Conservation (phyloP, 768 basidiomycete species). For the Cubamyces sp. region DNA sequence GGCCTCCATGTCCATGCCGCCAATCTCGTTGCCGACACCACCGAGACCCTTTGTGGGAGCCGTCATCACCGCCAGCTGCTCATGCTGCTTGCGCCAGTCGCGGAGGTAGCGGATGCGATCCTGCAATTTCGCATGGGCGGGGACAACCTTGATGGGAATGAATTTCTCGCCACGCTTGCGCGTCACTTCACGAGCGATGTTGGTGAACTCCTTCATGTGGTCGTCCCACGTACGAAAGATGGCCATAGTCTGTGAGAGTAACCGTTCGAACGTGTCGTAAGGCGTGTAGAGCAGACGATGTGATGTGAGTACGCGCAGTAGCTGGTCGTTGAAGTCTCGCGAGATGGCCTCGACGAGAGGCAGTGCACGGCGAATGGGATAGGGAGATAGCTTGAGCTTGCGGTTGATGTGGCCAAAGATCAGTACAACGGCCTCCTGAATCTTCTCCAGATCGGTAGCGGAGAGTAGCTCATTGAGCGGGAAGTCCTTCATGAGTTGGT, state of each 20-base stretch:
- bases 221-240: constrained; percentile 69
- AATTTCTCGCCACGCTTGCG: constrained; percentile 89
- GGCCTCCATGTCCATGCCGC: constrained; percentile 97
- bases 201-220: constrained; percentile 67
- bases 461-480: constrained; percentile 96
- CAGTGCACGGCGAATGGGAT: constrained; percentile 93
- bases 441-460: constrained; percentile 94
- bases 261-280: constrained; percentile 91
- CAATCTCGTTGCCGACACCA: constrained; percentile 72
- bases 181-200: constrained; percentile 84
- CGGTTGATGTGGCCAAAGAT: constrained; percentile 96
- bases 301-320: constrained; percentile 87
- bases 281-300: constrained; percentile 93
- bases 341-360: constrained; percentile 99
- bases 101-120: constrained; percentile 85
- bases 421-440: constrained; percentile 83
- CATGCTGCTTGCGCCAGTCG: constrained; percentile 96
- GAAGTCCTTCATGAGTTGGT: constrained; percentile 98
- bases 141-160: constrained; percentile 93
- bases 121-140: constrained; percentile 90
- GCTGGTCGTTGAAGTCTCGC: constrained; percentile 94
- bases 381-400: constrained; percentile 94
- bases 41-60: constrained; percentile 88
- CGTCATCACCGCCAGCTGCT: constrained; percentile 97
- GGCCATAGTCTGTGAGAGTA: constrained; percentile 72